phyloP scores from a whole-genome alignment of 192 early-diverging fungal species.

The Rhizophagus sp. region DNA sequence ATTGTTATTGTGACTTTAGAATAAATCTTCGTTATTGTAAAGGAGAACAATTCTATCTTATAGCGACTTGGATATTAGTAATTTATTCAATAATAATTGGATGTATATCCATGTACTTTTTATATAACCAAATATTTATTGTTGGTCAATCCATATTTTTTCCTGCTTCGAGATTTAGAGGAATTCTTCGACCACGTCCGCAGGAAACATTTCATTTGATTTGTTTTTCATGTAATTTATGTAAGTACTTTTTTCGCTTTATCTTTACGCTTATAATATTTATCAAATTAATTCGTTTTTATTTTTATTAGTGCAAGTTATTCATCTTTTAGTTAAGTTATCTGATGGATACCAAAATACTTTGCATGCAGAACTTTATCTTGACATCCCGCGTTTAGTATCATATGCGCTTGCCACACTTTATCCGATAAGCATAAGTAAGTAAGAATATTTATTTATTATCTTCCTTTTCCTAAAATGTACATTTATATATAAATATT shows the following conservation, averaged over 20 bases:
- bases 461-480: neutral
- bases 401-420: neutral
- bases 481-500: too few relatives aligned
- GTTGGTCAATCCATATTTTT: neutral
- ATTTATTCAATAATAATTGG: neutral
- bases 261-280: neutral
- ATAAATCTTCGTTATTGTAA: constrained; percentile 4
- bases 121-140: neutral
- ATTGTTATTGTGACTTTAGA: constrained; percentile 22
- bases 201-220: constrained; percentile 13
- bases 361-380: neutral
- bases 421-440: constrained; percentile 13
- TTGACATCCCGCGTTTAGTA: neutral
- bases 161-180: neutral
- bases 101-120: neutral
- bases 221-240: neutral
- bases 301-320: neutral
- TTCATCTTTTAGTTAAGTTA: neutral
- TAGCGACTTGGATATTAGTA: neutral
- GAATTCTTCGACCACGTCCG: constrained; percentile 20
- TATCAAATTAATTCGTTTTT: neutral
- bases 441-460: neutral
- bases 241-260: neutral
- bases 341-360: neutral
- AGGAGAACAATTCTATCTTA: neutral